Evolutionary conservation across 2,329 filamentous ascomycete genomes (phyloP).

Genomic region (Calonectria hongkongensis): DNA sequence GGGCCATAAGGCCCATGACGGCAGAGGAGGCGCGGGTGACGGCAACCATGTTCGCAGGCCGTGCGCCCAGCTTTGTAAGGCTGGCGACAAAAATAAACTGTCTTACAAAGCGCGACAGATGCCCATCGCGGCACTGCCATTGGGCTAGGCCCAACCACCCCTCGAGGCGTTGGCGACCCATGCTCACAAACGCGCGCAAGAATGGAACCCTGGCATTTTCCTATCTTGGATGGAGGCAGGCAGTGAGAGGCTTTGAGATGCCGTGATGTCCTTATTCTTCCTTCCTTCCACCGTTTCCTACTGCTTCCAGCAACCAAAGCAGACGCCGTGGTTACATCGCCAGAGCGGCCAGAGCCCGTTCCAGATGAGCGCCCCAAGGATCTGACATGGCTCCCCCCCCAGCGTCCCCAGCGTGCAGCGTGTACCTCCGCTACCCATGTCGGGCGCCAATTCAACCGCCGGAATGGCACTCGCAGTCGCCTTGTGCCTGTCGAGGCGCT

Average conservation of each 20-base stretch:
- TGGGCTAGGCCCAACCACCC: conserved; percentile 15
- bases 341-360: conserved; percentile 17
- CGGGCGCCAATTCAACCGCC: conserved; percentile 21
- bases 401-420: neutral
- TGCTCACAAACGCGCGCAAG: conserved; percentile 28
- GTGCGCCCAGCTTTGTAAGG: conserved; percentile 41
- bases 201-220: conserved; percentile 28
- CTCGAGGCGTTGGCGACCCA: conserved; percentile 16
- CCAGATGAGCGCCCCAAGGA: conserved; percentile 16
- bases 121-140: conserved; percentile 33
- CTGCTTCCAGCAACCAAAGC: neutral
- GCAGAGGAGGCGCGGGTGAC: conserved; percentile 8
- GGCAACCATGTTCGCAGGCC: conserved; percentile 22
- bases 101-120: conserved; percentile 39
- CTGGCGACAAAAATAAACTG: conserved; percentile 34
- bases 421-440: neutral
- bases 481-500: conserved; percentile 13
- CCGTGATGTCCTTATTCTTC: neutral
- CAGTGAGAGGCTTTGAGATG: neutral
- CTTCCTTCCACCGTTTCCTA: neutral
- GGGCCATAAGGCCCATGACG: conserved; percentile 3
- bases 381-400: conserved; percentile 26
- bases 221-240: neutral
- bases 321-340: conserved; percentile 8
- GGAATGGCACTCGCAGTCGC: conserved; percentile 1